These are phyloP conservation scores for Solanum chilense DNA, from an alignment of 257 asterid species.

Conservation along the genomic window DNA sequence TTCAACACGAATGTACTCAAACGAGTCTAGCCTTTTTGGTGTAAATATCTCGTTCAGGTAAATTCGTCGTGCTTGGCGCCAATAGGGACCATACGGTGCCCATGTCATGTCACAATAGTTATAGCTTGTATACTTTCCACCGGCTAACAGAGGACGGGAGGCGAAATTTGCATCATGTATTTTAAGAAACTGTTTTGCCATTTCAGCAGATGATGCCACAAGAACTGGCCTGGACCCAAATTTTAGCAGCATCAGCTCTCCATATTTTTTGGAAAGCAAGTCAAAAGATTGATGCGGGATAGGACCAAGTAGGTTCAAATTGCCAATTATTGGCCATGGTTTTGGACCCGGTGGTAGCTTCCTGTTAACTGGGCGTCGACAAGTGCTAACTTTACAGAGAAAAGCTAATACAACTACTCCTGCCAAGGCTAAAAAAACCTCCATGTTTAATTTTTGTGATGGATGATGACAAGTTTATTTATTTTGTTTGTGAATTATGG, in stretches of 20 bases:
- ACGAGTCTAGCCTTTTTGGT: constrained; percentile 8
- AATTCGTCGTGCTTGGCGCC: constrained; percentile 23
- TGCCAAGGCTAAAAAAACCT: background rate
- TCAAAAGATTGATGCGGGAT: constrained; percentile 22
- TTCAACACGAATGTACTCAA: constrained; percentile 10
- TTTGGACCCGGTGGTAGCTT: constrained; percentile 28
- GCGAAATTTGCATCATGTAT: constrained; percentile 23
- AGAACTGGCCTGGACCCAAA: constrained; percentile 21
- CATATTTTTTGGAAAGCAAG: constrained; percentile 21
- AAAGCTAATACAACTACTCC: background rate
- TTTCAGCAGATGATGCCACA: constrained; percentile 33
- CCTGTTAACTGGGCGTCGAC: background rate
- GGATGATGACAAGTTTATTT: background rate
- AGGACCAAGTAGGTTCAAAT: constrained; percentile 26
- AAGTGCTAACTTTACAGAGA: background rate
- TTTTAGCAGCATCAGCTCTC: constrained; percentile 29
- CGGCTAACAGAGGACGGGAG: constrained; percentile 24
- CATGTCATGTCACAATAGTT: constrained; percentile 16
- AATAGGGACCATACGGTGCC: constrained; percentile 27
- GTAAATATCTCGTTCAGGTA: constrained; percentile 7
- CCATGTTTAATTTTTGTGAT: background rate
- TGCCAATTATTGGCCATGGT: constrained; percentile 36
- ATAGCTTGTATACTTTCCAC: constrained; percentile 16
- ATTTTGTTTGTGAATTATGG: background rate
- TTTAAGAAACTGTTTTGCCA: constrained; percentile 29